phyloP scores from a whole-genome alignment of 1,139 yeast species.

The Nakaseomyces kungkrabaensis region DNA sequence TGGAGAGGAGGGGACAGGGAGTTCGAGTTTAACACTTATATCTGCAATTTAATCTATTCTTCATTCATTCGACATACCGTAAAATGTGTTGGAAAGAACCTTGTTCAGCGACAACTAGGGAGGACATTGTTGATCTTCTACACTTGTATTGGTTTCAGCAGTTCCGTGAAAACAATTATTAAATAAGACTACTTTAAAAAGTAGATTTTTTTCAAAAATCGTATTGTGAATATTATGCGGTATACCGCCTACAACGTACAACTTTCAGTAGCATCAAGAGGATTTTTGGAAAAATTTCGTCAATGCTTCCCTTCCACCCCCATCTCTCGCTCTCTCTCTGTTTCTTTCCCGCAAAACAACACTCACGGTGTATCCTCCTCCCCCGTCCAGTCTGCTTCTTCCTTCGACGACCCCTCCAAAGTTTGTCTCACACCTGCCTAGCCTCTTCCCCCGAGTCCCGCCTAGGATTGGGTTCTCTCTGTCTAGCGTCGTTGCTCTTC shows the following conservation, averaged over 20 bases:
- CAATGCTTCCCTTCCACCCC: not conserved
- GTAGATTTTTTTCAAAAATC: not conserved
- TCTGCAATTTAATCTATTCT: not conserved
- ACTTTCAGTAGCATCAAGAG: not conserved
- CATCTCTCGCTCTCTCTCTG: not conserved
- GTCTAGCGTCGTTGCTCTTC: too few relatives aligned
- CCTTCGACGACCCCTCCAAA: too few relatives aligned
- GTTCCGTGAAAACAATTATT: not conserved
- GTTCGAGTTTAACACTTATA: too few relatives aligned
- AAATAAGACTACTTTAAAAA: not conserved
- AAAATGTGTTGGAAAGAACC: constrained; percentile 99
- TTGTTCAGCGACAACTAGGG: constrained; percentile 97
- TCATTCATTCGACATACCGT: constrained; percentile 59
- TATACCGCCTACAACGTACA: not conserved
- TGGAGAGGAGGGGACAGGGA: too few relatives aligned
- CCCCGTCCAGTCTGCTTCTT: too few relatives aligned
- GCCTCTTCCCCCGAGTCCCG: too few relatives aligned
- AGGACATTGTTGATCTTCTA: constrained; percentile 18
- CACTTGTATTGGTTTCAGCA: constrained; percentile 3
- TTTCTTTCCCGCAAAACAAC: too few relatives aligned
- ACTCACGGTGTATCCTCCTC: too few relatives aligned
- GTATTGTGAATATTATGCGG: not conserved
- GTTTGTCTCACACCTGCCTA: too few relatives aligned
- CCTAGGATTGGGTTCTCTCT: too few relatives aligned
- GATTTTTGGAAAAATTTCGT: constrained; percentile 1